Evolutionary conservation across 2,329 filamentous ascomycete genomes (phyloP).

Genomic region (Colletotrichum sojae): DNA sequence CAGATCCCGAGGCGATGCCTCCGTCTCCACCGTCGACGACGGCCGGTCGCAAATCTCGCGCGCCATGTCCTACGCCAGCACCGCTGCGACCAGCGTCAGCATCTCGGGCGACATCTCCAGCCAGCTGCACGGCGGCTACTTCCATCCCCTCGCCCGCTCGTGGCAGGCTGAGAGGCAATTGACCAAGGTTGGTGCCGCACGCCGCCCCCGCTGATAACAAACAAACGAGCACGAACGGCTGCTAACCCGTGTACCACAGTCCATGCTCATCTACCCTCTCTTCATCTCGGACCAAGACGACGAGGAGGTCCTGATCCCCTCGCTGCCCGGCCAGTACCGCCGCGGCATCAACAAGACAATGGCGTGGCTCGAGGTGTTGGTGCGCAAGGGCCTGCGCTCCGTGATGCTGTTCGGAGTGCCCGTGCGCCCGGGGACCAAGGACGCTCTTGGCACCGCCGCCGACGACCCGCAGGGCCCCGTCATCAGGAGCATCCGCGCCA

Average conservation of each 20-base stretch:
- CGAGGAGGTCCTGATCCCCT: slow-evolving; percentile 91
- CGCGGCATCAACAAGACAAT: slow-evolving; percentile 89
- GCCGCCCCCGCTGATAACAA: background rate
- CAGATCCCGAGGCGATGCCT: slow-evolving; percentile 62
- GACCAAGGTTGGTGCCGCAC: slow-evolving; percentile 76
- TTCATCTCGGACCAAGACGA: slow-evolving; percentile 96
- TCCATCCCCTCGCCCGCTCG: slow-evolving; percentile 81
- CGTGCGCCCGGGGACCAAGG: slow-evolving; percentile 84
- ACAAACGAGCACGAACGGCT: background rate
- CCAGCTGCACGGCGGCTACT: slow-evolving; percentile 87
- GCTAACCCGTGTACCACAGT: slow-evolving; percentile 64
- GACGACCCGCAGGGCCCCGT: slow-evolving; percentile 95
- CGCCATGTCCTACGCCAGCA: slow-evolving; percentile 77
- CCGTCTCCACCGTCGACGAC: slow-evolving; percentile 72
- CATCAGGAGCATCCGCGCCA: slow-evolving; percentile 85
- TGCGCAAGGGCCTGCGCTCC: slow-evolving; percentile 90
- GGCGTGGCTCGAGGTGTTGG: slow-evolving; percentile 86
- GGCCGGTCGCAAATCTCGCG: slow-evolving; percentile 73
- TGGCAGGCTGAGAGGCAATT: slow-evolving; percentile 90
- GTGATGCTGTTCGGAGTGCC: slow-evolving; percentile 98
- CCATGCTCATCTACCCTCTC: slow-evolving; percentile 98
- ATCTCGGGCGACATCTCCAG: slow-evolving; percentile 83
- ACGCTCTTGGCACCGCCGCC: slow-evolving; percentile 90
- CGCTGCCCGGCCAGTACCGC: slow-evolving; percentile 90
- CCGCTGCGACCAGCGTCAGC: slow-evolving; percentile 77